Base-by-base conservation (phyloP, 495 filamentous ascomycete genomes). In the Podospora anserina region DNA sequence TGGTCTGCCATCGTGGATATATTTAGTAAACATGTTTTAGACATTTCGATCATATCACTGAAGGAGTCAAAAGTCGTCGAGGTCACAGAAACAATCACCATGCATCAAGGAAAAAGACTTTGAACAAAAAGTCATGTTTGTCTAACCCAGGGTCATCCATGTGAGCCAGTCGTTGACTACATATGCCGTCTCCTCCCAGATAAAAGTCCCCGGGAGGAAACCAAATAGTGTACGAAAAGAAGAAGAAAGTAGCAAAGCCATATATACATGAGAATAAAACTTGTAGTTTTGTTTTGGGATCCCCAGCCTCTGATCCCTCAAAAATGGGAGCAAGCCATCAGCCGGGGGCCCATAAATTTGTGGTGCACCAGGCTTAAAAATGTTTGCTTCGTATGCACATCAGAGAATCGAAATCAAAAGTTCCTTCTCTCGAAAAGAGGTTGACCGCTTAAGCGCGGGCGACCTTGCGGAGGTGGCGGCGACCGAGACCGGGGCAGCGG, bases 401-500 rank as follows among this genome's bases (percentile, higher is more conserved):
- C 23, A 61, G 34, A 5, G 39, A 49, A 49, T 49, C 39, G 9
- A 49, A 28, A 32, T 18, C 19, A 61, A 32, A 26, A 61, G 23
- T 61, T 5, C 59, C 59, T 18, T 63, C 19, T 44, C 61, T 18
- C 3, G 49, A 20, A 19, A 65, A 19, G 62, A 19, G 32, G 34
- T 5, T 23, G 28, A 63, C 27, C 56, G 30, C 65, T 68, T 68
- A 68, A 30, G 59, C 34, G 34, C 32, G 59, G 34, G 30, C 59
- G 4, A 68, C 59, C 20, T 68, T 23, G 26, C 59, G 66, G 19
- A 60, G 60, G 9, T 68, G 66, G 53, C 66, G 66, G 59, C 66
- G 66, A 23, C 34, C 59, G 27, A 68, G 59, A 23, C 58, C 66
- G 32, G 64, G 30, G 61, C 61, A 63, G 30, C 61, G 61, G 30